Conservation (phyloP, 352 stramenopile species). For the Phytophthora boehmeriae region DNA sequence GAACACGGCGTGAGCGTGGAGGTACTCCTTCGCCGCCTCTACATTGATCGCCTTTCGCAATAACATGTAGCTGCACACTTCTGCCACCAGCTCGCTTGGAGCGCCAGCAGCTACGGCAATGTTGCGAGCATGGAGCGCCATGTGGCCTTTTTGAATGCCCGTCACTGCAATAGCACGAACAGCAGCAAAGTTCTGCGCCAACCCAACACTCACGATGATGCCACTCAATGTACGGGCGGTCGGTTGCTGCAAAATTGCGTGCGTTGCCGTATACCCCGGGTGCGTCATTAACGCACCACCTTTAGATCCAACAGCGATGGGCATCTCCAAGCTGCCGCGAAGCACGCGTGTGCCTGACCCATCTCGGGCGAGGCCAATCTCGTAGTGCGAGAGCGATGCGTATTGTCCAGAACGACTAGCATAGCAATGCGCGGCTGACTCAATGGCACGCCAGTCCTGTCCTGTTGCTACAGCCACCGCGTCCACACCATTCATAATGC, state of each 20-base stretch:
- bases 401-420: slow-evolving; percentile 81
- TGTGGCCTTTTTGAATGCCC: slow-evolving; percentile 88
- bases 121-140: slow-evolving; percentile 87
- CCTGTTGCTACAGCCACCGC: slow-evolving; percentile 81
- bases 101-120: slow-evolving; percentile 83
- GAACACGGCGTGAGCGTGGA: slow-evolving; percentile 81
- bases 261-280: slow-evolving; percentile 75
- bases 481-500: slow-evolving; percentile 90
- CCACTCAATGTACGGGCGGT: slow-evolving; percentile 63
- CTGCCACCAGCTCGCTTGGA: slow-evolving; percentile 78
- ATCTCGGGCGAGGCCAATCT: slow-evolving; percentile 41
- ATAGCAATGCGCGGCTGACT: slow-evolving; percentile 84
- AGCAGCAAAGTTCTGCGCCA: slow-evolving; percentile 89
- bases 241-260: slow-evolving; percentile 78
- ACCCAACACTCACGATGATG: slow-evolving; percentile 80
- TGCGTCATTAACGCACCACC: slow-evolving; percentile 84
- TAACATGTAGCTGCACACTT: slow-evolving; percentile 89
- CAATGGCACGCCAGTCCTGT: slow-evolving; percentile 88
- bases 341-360: slow-evolving; percentile 54
- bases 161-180: slow-evolving; percentile 86
- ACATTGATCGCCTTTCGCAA: slow-evolving; percentile 81
- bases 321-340: slow-evolving; percentile 76
- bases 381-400: slow-evolving; percentile 80
- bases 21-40: slow-evolving; percentile 84
- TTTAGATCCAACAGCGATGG: slow-evolving; percentile 83